Percentiles rank a stretch among this genome's conserved stretches.
phyloP scores from a whole-genome alignment of 768 basidiomycete species.

The Mycena filopes region DNA sequence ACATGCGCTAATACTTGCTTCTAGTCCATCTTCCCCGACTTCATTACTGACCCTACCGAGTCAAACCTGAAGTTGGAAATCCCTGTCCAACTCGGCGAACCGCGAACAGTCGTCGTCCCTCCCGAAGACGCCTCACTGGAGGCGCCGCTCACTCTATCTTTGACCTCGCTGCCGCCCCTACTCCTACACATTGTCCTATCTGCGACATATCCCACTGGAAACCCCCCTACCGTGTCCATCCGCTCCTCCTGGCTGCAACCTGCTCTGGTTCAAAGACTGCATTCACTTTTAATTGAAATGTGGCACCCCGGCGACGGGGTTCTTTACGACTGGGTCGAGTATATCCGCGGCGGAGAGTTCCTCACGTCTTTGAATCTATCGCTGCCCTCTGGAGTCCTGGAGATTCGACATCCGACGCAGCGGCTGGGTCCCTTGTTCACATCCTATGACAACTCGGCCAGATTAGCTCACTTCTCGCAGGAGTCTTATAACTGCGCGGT shows the following conservation, averaged over 20 bases:
- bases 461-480: constrained; percentile 65
- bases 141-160: constrained; percentile 41
- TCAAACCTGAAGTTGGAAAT: constrained; percentile 65
- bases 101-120: constrained; percentile 48
- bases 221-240: constrained; percentile 63
- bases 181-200: constrained; percentile 66
- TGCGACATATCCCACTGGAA: constrained; percentile 61
- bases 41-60: constrained; percentile 53
- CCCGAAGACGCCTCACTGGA: constrained; percentile 36
- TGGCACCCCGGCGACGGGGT: constrained; percentile 72
- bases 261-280: constrained; percentile 44
- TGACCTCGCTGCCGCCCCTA: constrained; percentile 71
- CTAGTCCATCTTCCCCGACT: constrained; percentile 86
- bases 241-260: constrained; percentile 70
- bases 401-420: constrained; percentile 61
- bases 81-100: constrained; percentile 66
- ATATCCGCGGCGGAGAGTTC: constrained; percentile 74
- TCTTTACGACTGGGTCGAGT: constrained; percentile 79
- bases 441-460: constrained; percentile 58
- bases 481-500: constrained; percentile 79
- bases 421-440: constrained; percentile 60
- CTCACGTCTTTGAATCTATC: constrained; percentile 56
- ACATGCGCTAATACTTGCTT: not conserved
- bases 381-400: constrained; percentile 40
- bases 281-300: constrained; percentile 55